Evolutionary conservation across 2,329 filamentous ascomycete genomes (phyloP), one percentile per base, ranked within the genome.

Genomic region (Claviceps sp.): DNA sequence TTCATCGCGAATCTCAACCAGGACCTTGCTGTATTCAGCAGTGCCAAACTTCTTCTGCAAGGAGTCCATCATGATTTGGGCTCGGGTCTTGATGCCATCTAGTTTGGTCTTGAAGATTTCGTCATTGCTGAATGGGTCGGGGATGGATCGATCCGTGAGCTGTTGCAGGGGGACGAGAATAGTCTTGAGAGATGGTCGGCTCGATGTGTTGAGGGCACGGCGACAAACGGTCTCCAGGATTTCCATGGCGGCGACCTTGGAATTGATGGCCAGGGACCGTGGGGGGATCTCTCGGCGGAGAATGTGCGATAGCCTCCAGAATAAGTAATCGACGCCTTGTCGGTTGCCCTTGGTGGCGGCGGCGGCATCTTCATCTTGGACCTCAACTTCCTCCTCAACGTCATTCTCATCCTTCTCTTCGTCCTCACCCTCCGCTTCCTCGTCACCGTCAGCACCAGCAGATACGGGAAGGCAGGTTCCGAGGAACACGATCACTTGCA

Each of bases 11-110:
- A 94, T 87, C 42, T 77, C 77, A 41, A 87, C 68, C 62, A 97
- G 74, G 46, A 84, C 76, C 51, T 76, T 74, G n/a, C 90, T 82
- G 69, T 90, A 98, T 56, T 80, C 81, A 1, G 82, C 79, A 2
- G 85, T 88, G 42, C 91, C 93, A 50, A 95, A 74, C 63, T 87
- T 89, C 71, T 84, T 85, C 71, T 95, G 89, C 54, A 98, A 65
- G n/a, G 77, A 70, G 56, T 89, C 85, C 73, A 97, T 82, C 11
- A 90, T 73, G 60, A 91, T 85, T 57, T 85, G 80, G 4, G 87
- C 85, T 53, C 84, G 82, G 42, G 79, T 75, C 59, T 85, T 81
- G 38, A 98, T 73, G 0, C 73, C 73, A 56, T 89, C 85, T 65
- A 90, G 85, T 19, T 75, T 78, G 5, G 76, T 73, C 58, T 78